Evolutionary conservation across 352 stramenopile species (phyloP), one percentile per base, ranked within the genome.

Genomic region (Phytophthora pinifolia): DNA sequence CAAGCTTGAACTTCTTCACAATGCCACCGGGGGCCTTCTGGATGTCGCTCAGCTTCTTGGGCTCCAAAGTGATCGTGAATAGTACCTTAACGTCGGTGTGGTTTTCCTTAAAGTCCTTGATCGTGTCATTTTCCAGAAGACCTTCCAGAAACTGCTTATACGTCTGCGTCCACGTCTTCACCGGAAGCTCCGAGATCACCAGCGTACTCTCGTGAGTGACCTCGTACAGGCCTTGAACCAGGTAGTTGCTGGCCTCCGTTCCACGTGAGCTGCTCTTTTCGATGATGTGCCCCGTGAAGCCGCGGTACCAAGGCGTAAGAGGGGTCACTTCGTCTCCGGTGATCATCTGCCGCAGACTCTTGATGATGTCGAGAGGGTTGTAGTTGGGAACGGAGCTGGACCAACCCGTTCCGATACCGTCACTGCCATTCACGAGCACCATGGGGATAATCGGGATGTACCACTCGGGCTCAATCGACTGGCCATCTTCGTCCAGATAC

Each of bases 321-420:
- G 72, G 62, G 20, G 70, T 58, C 20, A 79, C 62, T 22, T 86
- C 75, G 27, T 89, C 74, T 48, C 61, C 54, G 20, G 76, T 76
- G 48, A 96, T 73, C 60, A 84, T 83, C 42, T 76, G 67, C 15
- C 81, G 67, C 31, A 97, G 59, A 45, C 81, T 78, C 35, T 77
- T 72, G 30, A 97, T 95, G 45, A 98, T 81, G 46, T 97, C 91
- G 20, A 85, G 55, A 6, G 92, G 92, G 54, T 98, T 97, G 74
- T 97, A 98, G 65, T 91, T 96, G 6, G 90, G 89, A 30, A 98
- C 84, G 25, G 76, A 92, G 45, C 89, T 96, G 29, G 87, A 97
- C 88, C 89, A 98, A 44, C 92, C 92, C n/a, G 97, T 99, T 54
- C 97, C 97, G 57, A 99, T 99, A 44, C 97, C 97, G 66, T 98